Evolutionary conservation across 1,139 yeast species (phyloP).

Genomic region (Diutina neorugosa): DNA sequence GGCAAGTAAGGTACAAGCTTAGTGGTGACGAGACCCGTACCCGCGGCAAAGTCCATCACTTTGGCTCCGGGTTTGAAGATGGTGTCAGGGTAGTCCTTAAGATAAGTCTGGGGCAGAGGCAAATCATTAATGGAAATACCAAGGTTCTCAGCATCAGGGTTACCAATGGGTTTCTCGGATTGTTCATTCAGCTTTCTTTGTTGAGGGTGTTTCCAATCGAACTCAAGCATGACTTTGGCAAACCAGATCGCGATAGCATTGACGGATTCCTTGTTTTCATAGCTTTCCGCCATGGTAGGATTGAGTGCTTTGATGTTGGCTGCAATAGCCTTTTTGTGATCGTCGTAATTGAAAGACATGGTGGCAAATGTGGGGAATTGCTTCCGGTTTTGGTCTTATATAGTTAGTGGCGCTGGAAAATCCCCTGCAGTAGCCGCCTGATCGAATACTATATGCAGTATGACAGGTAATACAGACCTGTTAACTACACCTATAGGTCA

Average conservation of each 20-base stretch:
- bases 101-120: not conserved
- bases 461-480: too few relatives aligned
- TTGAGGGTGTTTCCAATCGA: slow-evolving; percentile 9
- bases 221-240: slow-evolving; percentile 14
- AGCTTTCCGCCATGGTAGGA: slow-evolving; percentile 12
- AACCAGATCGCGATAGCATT: slow-evolving; percentile 12
- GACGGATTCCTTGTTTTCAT: slow-evolving; percentile 14
- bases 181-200: slow-evolving; percentile 7
- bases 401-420: too few relatives aligned
- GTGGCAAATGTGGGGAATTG: not conserved
- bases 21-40: slow-evolving; percentile 26
- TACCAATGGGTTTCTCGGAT: slow-evolving; percentile 8
- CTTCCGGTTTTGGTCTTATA: not conserved
- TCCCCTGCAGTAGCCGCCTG: too few relatives aligned
- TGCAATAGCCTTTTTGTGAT: slow-evolving; percentile 12
- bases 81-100: not conserved
- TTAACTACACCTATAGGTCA: too few relatives aligned
- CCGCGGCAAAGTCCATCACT: slow-evolving; percentile 33
- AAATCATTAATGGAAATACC: slow-evolving; percentile 12
- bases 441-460: too few relatives aligned
- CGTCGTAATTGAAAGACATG: not conserved
- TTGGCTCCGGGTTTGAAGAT: slow-evolving; percentile 8
- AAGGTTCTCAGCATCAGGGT: not conserved
- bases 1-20: slow-evolving; percentile 18
- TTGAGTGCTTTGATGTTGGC: slow-evolving; percentile 16